phyloP scores from a whole-genome alignment of 768 basidiomycete genomes.

The Ramaria rubella region DNA sequence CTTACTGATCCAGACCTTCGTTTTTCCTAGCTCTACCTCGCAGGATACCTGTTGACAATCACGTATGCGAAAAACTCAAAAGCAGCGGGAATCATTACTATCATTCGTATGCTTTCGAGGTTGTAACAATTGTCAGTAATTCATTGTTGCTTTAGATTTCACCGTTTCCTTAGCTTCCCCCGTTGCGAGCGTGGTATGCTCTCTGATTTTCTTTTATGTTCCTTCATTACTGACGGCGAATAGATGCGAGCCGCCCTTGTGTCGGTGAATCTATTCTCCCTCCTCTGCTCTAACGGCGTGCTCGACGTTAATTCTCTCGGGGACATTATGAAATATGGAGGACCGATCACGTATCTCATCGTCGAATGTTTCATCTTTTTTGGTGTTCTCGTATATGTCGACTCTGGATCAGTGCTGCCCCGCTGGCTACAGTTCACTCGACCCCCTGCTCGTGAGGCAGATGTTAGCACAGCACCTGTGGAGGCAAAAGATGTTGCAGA shows the following conservation, averaged over 20 bases:
- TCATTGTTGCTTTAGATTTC: slow-evolving; percentile 39
- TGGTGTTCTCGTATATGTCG: slow-evolving; percentile 59
- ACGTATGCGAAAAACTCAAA: slow-evolving; percentile 63
- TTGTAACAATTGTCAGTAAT: background rate
- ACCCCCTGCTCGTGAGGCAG: background rate
- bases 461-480: background rate
- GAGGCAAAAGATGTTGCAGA: slow-evolving; percentile 42
- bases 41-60: slow-evolving; percentile 61
- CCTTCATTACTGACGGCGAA: background rate
- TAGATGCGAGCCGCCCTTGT: slow-evolving; percentile 64
- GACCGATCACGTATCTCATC: slow-evolving; percentile 70
- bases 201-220: background rate
- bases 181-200: slow-evolving; percentile 53
- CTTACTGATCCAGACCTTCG: background rate
- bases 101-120: slow-evolving; percentile 39
- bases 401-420: slow-evolving; percentile 55
- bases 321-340: slow-evolving; percentile 55
- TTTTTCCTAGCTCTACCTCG: slow-evolving; percentile 47
- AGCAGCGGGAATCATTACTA: slow-evolving; percentile 48
- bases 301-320: slow-evolving; percentile 45
- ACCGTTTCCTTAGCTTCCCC: slow-evolving; percentile 62
- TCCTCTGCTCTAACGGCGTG: slow-evolving; percentile 53
- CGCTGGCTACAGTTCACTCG: slow-evolving; percentile 27
- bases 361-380: slow-evolving; percentile 53
- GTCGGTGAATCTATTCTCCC: slow-evolving; percentile 70